These are phyloP conservation scores for Phoma sp. DNA, from an alignment of 2,329 filamentous ascomycete species.

Conservation along the genomic window DNA sequence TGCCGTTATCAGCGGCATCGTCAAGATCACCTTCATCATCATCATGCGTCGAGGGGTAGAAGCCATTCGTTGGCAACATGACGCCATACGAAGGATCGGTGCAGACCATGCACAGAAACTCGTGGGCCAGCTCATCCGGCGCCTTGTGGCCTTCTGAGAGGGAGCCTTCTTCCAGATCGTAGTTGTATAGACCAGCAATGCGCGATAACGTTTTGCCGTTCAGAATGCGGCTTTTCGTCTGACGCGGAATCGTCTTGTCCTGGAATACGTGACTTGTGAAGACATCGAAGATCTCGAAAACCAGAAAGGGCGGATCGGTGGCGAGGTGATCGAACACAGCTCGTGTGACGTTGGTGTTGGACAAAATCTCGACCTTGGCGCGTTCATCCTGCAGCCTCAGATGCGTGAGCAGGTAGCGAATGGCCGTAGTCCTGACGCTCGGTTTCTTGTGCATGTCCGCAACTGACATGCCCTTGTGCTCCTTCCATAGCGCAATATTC, in stretches of 20 bases:
- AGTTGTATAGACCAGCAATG: slow-evolving; percentile 56
- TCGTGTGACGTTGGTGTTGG: slow-evolving; percentile 71
- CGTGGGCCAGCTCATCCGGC: slow-evolving; percentile 73
- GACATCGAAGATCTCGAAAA: slow-evolving; percentile 75
- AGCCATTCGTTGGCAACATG: slow-evolving; percentile 77
- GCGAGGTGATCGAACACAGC: slow-evolving; percentile 78
- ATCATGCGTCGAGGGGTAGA: slow-evolving; percentile 77
- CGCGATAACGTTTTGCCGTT: slow-evolving; percentile 75
- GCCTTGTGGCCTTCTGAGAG: slow-evolving; percentile 57
- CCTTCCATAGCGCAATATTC: slow-evolving; percentile 75
- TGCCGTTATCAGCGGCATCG: slow-evolving; percentile 55
- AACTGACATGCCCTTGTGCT: slow-evolving; percentile 56
- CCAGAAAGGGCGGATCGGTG: slow-evolving; percentile 76
- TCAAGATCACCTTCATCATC: slow-evolving; percentile 56
- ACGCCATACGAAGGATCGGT: slow-evolving; percentile 76
- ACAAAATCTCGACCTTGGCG: slow-evolving; percentile 81
- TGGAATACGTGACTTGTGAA: slow-evolving; percentile 75
- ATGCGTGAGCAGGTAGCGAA: slow-evolving; percentile 80
- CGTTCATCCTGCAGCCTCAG: slow-evolving; percentile 78
- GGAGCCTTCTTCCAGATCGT: slow-evolving; percentile 53
- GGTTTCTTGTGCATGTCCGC: slow-evolving; percentile 72
- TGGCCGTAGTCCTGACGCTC: slow-evolving; percentile 81
- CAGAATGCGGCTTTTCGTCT: slow-evolving; percentile 76
- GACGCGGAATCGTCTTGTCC: slow-evolving; percentile 75
- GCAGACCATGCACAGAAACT: slow-evolving; percentile 77